Evolutionary conservation across 2,329 filamentous ascomycete genomes (phyloP), one percentile per base, ranked within the genome.

Genomic region (Scorias spongiosa): DNA sequence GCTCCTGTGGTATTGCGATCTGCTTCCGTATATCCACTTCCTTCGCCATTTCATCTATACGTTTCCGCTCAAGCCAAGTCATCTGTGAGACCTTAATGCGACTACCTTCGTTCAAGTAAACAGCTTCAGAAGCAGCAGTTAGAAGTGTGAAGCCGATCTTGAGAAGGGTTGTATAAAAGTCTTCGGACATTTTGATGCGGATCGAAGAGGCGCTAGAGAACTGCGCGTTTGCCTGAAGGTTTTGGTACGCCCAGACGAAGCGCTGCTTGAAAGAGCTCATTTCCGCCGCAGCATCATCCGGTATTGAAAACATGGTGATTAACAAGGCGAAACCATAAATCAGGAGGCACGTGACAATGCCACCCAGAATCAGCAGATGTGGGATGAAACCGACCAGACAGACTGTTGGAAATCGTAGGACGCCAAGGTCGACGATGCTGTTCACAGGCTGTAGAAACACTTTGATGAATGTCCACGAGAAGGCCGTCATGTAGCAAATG

Each of bases 331-430:
- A 54, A 0, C 66, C 66, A 58, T 96, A 96, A 40, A 98, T 93
- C 7, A 70, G 57, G 2, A 76, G 70, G 58, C 91, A 96, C 12
- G 81, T 66, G 5, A 76, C 46, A 40, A 95, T 94, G 1, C 89
- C 91, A 7, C 74, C 55, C 1, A 96, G 64, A 10, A 96, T 84
- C 18, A 94, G 68, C n/a, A 96, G 71, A 61, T 96, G 89, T 1
- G 91, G 91, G 30, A 96, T 82, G 59, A 96, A 95, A 1, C 89
- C 86, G 28, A 96, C 82, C 46, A 96, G 87, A 56, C 85, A 95
- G 36, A 96, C 87, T 0, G 88, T 95, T 2, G 91, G 91, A 51
- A 93, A 95, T 48, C 85, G 76, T 37, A 95, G 69, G 10, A 94
- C 70, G 3, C 84, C 81, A 5, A 78, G 62, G 47, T 84, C 76